These are phyloP conservation scores for Cordyceps pruinosa DNA, from an alignment of 2,329 filamentous ascomycete genomes.

Conservation along the genomic window DNA sequence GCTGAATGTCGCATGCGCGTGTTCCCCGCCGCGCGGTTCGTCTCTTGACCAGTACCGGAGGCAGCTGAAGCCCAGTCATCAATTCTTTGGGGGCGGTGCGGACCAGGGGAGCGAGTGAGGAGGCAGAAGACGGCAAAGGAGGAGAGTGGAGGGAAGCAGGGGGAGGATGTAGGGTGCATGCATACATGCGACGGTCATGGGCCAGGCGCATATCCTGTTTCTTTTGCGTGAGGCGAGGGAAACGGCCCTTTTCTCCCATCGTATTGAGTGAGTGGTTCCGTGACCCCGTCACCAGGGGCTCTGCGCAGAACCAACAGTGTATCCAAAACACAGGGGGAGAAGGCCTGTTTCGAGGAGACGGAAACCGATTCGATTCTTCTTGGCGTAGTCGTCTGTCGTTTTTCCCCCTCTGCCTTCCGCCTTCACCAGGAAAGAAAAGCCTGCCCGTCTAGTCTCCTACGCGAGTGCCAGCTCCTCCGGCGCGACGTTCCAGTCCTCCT, in stretches of 20 bases:
- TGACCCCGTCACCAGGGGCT: not conserved
- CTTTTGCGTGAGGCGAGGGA: not conserved
- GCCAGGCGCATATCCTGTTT: not conserved
- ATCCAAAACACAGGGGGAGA: not conserved
- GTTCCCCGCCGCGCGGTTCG: no score
- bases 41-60: not conserved
- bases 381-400: not conserved
- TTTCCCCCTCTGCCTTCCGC: no score
- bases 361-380: not conserved
- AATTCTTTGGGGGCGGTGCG: not conserved
- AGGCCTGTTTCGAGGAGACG: no score
- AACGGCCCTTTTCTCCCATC: not conserved
- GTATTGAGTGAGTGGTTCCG: not conserved
- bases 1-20: no score
- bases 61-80: constrained; percentile 1
- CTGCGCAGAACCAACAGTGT: not conserved
- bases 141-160: not conserved
- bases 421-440: no score
- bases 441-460: not conserved
- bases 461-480: constrained; percentile 25
- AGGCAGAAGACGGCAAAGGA: not conserved
- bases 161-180: not conserved
- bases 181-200: not conserved
- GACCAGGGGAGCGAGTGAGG: not conserved
- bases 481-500: constrained; percentile 47